Evolutionary conservation across 805 yeast genomes (phyloP).

Genomic region (Starmerella potacharoeniae): DNA sequence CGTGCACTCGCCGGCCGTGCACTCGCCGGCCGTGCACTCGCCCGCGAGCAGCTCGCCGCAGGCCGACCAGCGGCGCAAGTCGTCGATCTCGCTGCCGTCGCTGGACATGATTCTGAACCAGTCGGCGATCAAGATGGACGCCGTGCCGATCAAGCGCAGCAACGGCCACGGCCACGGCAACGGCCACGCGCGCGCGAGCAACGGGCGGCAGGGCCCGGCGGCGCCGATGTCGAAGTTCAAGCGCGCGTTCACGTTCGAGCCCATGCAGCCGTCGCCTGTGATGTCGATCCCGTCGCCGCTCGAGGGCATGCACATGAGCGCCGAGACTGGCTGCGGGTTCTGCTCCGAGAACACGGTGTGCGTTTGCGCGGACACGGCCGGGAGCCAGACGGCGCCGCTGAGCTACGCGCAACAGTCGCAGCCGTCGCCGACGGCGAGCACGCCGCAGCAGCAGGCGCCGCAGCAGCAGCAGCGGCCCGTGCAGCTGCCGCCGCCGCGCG

Average conservation of each 20-base stretch:
- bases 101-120: constrained; percentile 16
- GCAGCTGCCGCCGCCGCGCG: background rate
- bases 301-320: constrained; percentile 7
- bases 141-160: constrained; percentile 20
- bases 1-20: background rate
- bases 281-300: constrained; percentile 11
- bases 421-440: background rate
- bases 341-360: constrained; percentile 84
- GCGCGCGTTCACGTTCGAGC: constrained; percentile 2
- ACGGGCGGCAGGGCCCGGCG: background rate
- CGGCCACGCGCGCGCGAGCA: background rate
- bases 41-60: background rate
- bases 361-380: constrained; percentile 39
- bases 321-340: constrained; percentile 69
- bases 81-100: constrained; percentile 10
- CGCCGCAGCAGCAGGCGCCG: background rate
- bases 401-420: background rate
- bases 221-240: constrained; percentile 7
- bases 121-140: constrained; percentile 10
- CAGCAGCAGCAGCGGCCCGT: background rate
- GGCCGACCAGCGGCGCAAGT: background rate
- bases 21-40: background rate
- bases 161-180: background rate
- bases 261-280: constrained; percentile 13
- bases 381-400: background rate